Evolutionary conservation across 1,139 yeast species (phyloP).

Genomic region (Geotrichum bryndzae): DNA sequence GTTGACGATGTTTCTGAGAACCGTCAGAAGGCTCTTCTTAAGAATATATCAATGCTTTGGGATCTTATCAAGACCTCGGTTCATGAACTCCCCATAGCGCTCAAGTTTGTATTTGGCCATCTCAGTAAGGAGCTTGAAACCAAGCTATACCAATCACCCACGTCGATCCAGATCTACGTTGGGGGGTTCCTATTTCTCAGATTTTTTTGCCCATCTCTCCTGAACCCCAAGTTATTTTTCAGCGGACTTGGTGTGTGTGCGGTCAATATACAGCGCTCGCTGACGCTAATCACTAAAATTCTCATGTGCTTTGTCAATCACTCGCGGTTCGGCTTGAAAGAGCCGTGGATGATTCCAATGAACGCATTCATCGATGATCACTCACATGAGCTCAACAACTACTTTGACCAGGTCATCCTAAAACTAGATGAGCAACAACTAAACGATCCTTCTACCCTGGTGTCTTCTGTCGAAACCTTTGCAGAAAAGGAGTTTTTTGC

Average conservation of each 20-base stretch:
- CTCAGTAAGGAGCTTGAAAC: slow-evolving; percentile 24
- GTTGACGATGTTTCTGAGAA: slow-evolving; percentile 35
- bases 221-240: slow-evolving; percentile 77
- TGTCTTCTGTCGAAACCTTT: background rate
- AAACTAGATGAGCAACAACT: background rate
- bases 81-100: slow-evolving; percentile 67
- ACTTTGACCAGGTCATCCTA: slow-evolving; percentile 56
- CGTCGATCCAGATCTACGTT: slow-evolving; percentile 44
- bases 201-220: slow-evolving; percentile 84
- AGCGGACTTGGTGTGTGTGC: slow-evolving; percentile 26
- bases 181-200: slow-evolving; percentile 80
- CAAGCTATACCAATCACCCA: slow-evolving; percentile 1
- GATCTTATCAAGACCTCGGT: slow-evolving; percentile 58
- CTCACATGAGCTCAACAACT: slow-evolving; percentile 53
- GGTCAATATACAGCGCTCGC: slow-evolving; percentile 65
- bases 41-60: slow-evolving; percentile 67
- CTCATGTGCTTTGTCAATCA: slow-evolving; percentile 76
- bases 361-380: slow-evolving; percentile 61
- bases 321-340: slow-evolving; percentile 69
- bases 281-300: slow-evolving; percentile 78
- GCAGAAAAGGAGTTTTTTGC: slow-evolving; percentile 8
- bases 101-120: slow-evolving; percentile 43
- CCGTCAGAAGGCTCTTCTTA: slow-evolving; percentile 43
- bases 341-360: slow-evolving; percentile 69
- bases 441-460: background rate